Base-by-base conservation (phyloP, 352 stramenopile species). In the Aphanomyces invadans region DNA sequence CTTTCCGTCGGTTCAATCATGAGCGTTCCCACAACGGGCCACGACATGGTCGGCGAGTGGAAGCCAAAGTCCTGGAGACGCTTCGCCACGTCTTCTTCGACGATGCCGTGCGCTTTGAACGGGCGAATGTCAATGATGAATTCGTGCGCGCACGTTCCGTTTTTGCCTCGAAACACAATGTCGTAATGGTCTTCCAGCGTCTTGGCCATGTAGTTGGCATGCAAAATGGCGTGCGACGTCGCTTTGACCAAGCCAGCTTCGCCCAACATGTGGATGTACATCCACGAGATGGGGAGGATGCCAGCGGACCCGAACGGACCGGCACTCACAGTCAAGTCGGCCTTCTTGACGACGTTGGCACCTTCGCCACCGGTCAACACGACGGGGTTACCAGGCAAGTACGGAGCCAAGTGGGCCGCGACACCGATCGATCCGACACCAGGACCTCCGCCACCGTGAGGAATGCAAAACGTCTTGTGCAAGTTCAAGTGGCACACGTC, bases 261-360 rank as follows among this genome's bases (percentile, higher is more conserved):
- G 61, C 97, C 97, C 36, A 99, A 83, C 96, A 99, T 99, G 78
- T 98, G 97, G 71, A 99, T 99, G 81, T 99, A 99, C 95, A 99
- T 99, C 95, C 95, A 99, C 7, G 96, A 97, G 75, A 99, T 99
- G 26, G 96, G 96, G 29, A 99, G 81, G 70, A 99, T 99, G 52
- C 95, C 89, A 7, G 97, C 95, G 57, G 90, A 98, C 26, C 97
- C 97, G 71, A 98, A 99, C 17, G 96, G 97, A 31, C 96, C 97
- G 31, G 90, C 96, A 17, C 94, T 95, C 54, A 98, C 88, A 11
- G 90, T 88, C 36, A 79, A 87, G n/a, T 76, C 69, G 11, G 64
- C 80, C 75, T 97, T 97, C 33, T 76, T 71, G 25, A 91, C 76
- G 7, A 81, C 83, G 68, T 90, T 68, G 1, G 75, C 63, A 29